Base-by-base conservation (phyloP, 441 rosid species). In the Eutrema salsugineum region DNA sequence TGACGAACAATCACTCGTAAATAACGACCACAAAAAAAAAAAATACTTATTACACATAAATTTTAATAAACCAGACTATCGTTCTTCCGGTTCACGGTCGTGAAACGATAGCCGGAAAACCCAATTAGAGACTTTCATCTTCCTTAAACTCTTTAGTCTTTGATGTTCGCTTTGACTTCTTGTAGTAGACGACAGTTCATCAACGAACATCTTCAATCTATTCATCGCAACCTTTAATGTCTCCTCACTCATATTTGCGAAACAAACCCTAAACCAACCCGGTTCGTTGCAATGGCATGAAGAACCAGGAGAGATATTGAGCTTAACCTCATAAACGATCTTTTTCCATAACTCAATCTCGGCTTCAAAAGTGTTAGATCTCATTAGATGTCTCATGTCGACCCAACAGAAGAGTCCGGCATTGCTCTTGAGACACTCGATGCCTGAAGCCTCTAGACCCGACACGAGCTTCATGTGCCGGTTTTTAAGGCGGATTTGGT, bases 211-310 rank as follows among this genome's bases (percentile, higher is more conserved):
- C 78, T 84, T 85, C 61, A 91, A 33, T 30, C 97, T 77, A 50
- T 79, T 55, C 87, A 91, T 73, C 19, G 99, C 90, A 19, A 87
- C 71, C 30, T 79, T 77, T 12, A 90, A 74, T 17, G 99, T 91
- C 11, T 85, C 93, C 53, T 91, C 89, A 16, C 91, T 86, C 95
- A 94, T 84, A 78, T 94, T 91, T 5, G 97, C 99, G 60, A 94
- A 94, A 77, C 99, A 93, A 42, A 89, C 93, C 0, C 97, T 82
- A 73, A 93, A 93, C 97, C 96, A 93, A 3, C 98, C 98, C 0
- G 99, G 97, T 59, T 91, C 97, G 5, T 83, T 77, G 83, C 97
- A 94, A 81, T 91, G 99, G 69, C 93, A 94, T 2, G 99, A 94
- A 16, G 88, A 86, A 7, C 99, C 97, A 0, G 99, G 97, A 7